A percentile compares a stretch with the other conserved stretches of the same genome.
These are phyloP conservation scores for Peronospora farinosa DNA, from an alignment of 352 stramenopile species.

Conservation along the genomic window DNA sequence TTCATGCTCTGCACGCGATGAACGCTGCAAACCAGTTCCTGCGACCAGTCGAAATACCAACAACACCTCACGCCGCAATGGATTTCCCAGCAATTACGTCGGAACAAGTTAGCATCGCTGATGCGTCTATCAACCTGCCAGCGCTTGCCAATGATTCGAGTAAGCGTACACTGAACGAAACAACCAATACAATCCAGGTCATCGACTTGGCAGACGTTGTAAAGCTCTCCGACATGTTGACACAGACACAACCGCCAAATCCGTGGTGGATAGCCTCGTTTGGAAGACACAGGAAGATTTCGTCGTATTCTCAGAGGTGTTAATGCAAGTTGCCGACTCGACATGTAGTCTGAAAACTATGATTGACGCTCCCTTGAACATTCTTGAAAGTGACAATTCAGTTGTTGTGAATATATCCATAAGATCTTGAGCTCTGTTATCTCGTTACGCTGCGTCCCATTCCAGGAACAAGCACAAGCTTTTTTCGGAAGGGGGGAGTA, in stretches of 20 bases:
- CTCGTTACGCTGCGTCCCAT: conserved; percentile 6
- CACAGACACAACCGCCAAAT: conserved; percentile 8
- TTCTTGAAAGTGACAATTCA: neutral
- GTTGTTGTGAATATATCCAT: neutral
- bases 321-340: conserved; percentile 4
- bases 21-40: conserved; percentile 28
- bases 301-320: conserved; percentile 29
- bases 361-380: conserved; percentile 28
- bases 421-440: neutral
- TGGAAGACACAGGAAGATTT: conserved; percentile 26
- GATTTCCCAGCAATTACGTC: neutral
- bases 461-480: conserved; percentile 10
- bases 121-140: conserved; percentile 3
- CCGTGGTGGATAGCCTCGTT: conserved; percentile 27
- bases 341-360: conserved; percentile 9
- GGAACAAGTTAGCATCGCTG: neutral
- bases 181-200: neutral
- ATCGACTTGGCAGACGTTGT: conserved; percentile 4
- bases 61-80: neutral
- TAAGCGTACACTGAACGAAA: conserved; percentile 5
- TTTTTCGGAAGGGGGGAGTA: conserved; percentile 3
- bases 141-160: neutral
- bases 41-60: conserved; percentile 16
- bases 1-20: conserved; percentile 29
- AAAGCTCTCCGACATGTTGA: conserved; percentile 12